Conservation (phyloP, 768 basidiomycete genomes). For the Lentinula raphanica region DNA sequence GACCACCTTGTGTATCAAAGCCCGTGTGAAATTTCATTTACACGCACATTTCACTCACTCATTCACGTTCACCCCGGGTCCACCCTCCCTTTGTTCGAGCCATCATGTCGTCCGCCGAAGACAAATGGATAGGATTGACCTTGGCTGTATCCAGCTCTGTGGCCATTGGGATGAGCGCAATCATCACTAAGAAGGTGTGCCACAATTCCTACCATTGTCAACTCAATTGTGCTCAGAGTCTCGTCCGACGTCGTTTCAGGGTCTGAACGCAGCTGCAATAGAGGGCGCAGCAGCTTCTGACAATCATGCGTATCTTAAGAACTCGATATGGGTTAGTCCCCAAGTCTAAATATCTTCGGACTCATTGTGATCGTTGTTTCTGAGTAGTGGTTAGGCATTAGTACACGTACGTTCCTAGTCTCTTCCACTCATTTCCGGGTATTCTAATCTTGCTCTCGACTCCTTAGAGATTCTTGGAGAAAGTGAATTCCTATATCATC, state of each 20-base stretch:
- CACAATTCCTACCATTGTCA: too few species aligned
- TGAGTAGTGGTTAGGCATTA: constrained; percentile 77
- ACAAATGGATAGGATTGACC: constrained; percentile 69
- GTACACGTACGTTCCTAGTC: constrained; percentile 57
- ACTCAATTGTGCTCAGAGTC: too few species aligned
- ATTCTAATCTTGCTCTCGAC: neutral
- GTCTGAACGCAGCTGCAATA: constrained; percentile 79
- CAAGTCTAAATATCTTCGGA: too few species aligned
- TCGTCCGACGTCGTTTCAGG: constrained; percentile 41
- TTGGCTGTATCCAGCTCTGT: constrained; percentile 61
- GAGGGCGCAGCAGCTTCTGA: constrained; percentile 68
- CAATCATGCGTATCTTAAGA: constrained; percentile 78
- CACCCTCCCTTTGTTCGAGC: too few species aligned
- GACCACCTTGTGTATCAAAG: too few species aligned
- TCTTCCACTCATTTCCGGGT: neutral
- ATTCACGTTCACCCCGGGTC: too few species aligned
- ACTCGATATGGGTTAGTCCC: constrained; percentile 76
- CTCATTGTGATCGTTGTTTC: neutral
- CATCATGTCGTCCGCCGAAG: constrained; percentile 36
- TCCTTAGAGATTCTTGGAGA: constrained; percentile 89
- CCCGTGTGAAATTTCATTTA: neutral
- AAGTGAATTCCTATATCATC: constrained; percentile 41
- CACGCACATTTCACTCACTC: neutral
- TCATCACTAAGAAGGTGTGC: constrained; percentile 84
- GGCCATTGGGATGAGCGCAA: constrained; percentile 72